phyloP scores from a whole-genome alignment of 345 rosid species.

The Barbarea vulgaris region DNA sequence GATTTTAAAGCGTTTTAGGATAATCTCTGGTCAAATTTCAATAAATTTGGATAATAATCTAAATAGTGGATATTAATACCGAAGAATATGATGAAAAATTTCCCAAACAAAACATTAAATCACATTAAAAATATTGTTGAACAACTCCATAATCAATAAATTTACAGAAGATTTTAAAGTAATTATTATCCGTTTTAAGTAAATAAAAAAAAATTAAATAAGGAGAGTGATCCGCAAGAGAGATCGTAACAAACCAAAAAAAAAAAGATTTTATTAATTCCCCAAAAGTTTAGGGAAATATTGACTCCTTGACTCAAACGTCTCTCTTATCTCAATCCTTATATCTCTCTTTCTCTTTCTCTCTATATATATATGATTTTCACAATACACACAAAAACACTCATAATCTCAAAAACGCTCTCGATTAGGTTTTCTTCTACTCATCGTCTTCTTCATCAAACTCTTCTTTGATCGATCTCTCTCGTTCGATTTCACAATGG shows the following conservation, averaged over 20 bases:
- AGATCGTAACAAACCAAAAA: slow-evolving; percentile 25
- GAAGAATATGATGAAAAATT: background rate
- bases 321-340: slow-evolving; percentile 29
- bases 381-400: background rate
- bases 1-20: background rate
- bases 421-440: slow-evolving; percentile 33
- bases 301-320: slow-evolving; percentile 41
- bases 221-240: background rate
- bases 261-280: background rate
- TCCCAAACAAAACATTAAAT: background rate
- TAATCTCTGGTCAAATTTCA: background rate
- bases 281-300: background rate
- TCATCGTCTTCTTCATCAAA: background rate
- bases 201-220: background rate
- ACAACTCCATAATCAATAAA: background rate
- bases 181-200: background rate
- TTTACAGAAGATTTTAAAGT: background rate
- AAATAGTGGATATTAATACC: slow-evolving; percentile 20
- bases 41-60: background rate
- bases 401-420: slow-evolving; percentile 10
- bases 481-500: slow-evolving; percentile 31
- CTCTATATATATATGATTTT: background rate
- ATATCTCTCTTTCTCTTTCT: too few relatives aligned
- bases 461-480: background rate
- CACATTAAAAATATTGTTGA: slow-evolving; percentile 1